Conservation (phyloP, 2,329 filamentous ascomycete genomes). For the Botrytis fragariae region DNA sequence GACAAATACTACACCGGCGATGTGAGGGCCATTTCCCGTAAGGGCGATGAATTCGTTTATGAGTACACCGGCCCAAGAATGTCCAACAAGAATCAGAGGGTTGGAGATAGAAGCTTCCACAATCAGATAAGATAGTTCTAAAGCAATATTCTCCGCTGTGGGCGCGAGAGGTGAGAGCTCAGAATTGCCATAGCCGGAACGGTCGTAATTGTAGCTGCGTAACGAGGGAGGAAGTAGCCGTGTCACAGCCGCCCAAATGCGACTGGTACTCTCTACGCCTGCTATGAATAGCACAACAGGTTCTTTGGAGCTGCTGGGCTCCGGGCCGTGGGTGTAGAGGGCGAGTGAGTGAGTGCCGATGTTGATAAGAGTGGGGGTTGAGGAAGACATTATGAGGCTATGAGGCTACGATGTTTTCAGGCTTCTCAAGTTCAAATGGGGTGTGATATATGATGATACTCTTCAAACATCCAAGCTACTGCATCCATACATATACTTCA, state of each 20-base stretch:
- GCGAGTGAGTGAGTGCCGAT: slow-evolving; percentile 28
- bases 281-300: not conserved
- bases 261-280: slow-evolving; percentile 5
- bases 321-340: slow-evolving; percentile 26
- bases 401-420: not conserved
- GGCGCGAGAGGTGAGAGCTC: slow-evolving; percentile 24
- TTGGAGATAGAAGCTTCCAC: slow-evolving; percentile 18
- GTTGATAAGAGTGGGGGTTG: slow-evolving; percentile 17
- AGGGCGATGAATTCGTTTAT: slow-evolving; percentile 24
- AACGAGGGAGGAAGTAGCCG: slow-evolving; percentile 20
- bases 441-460: not conserved
- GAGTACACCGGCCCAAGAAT: slow-evolving; percentile 28
- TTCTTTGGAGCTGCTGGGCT: not conserved
- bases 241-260: slow-evolving; percentile 23
- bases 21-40: slow-evolving; percentile 1
- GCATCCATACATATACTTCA: not conserved
- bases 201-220: slow-evolving; percentile 27
- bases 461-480: not conserved
- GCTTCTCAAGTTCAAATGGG: not conserved
- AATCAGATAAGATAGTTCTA: slow-evolving; percentile 26
- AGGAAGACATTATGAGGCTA: not conserved
- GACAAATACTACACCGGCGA: slow-evolving; percentile 29
- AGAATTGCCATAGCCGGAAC: slow-evolving; percentile 24
- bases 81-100: slow-evolving; percentile 26
- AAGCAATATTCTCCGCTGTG: slow-evolving; percentile 27